phyloP scores from a whole-genome alignment of 2,329 filamentous ascomycete genomes.

The Leptographium procerum region DNA sequence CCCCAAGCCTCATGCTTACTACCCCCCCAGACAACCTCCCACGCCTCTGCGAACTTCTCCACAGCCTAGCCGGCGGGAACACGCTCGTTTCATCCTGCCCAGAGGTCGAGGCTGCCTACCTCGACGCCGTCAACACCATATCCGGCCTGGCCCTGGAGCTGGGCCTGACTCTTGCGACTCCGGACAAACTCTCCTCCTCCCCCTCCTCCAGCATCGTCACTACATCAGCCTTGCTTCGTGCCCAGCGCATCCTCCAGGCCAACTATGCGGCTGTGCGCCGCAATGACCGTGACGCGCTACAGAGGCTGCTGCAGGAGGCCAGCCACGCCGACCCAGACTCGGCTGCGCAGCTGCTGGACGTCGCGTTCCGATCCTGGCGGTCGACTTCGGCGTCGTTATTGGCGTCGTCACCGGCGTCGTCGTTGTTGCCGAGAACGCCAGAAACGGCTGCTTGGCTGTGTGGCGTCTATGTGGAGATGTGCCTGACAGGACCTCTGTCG shows the following conservation, averaged over 20 bases:
- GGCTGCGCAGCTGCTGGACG: slow-evolving; percentile 29
- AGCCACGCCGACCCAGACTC: slow-evolving; percentile 29
- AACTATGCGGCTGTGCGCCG: slow-evolving; percentile 21
- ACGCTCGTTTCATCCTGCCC: slow-evolving; percentile 17
- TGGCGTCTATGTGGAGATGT: slow-evolving; percentile 31
- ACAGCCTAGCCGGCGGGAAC: slow-evolving; percentile 1
- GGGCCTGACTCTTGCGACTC: not conserved
- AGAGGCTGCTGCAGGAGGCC: slow-evolving; percentile 22
- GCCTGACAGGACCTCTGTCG: slow-evolving; percentile 18
- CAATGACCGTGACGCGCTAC: slow-evolving; percentile 13
- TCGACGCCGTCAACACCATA: slow-evolving; percentile 34
- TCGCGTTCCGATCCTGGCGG: slow-evolving; percentile 21
- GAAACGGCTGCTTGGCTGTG: slow-evolving; percentile 23
- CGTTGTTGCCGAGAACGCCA: slow-evolving; percentile 6
- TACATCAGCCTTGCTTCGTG: slow-evolving; percentile 25
- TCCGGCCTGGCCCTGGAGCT: slow-evolving; percentile 11
- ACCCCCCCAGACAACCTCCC: slow-evolving; percentile 2
- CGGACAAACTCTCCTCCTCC: not conserved
- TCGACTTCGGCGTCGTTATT: not conserved
- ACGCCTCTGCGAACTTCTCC: slow-evolving; percentile 2
- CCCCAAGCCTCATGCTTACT: not conserved
- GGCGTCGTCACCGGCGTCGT: no score
- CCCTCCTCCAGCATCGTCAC: not conserved
- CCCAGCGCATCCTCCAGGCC: slow-evolving; percentile 24
- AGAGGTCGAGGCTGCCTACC: slow-evolving; percentile 32